Base-by-base conservation (phyloP, 2,329 filamentous ascomycete genomes). In the Basipetospora sp. region DNA sequence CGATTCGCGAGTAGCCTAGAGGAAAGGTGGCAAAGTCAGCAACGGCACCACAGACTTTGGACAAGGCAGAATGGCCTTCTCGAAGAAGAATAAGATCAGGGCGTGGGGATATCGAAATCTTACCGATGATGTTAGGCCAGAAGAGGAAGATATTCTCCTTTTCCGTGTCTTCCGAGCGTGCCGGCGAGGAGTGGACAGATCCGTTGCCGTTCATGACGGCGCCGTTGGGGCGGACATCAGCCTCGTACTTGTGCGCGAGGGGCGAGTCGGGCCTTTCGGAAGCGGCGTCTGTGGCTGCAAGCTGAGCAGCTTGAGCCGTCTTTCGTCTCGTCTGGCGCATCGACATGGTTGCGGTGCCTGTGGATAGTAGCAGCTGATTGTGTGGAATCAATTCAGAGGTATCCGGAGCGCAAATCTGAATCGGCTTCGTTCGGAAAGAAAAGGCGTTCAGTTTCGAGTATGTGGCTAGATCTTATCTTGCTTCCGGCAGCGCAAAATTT, bases 91-190 rank as follows among this genome's bases (percentile, higher is more conserved):
- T 4, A 10, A 17, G 31, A 22, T n/a, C 22, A 11, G 22, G 6
- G 22, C 22, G 22, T 25, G 28, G 11, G 14, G 10, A 10, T 17
- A n/a, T 9, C 16, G 15, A 34, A 18, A 31, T 51, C 69, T 46
- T 64, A 85, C 80, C 82, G 49, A 88, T 87, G 28, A 88, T 65
- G 51, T 88, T 88, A 20, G 83, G 82, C 58, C 72, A 77, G 59
- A 88, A 87, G 22, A 87, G 57, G 47, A 87, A 88, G 45, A 88
- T 80, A 56, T 88, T 88, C 58, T 87, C 81, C 30, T 59, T 53
- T 8, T 59, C 53, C 34, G 57, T 46, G 34, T 57, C 49, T 29
- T 52, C 61, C 43, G 57, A 54, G 37, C 48, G 50, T 42, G 53
- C 51, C 43, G 54, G 40, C 17, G 49, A 46, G 36, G 55, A 49